phyloP scores from a whole-genome alignment of 345 rosid species.

The Pugionium dolabratum region DNA sequence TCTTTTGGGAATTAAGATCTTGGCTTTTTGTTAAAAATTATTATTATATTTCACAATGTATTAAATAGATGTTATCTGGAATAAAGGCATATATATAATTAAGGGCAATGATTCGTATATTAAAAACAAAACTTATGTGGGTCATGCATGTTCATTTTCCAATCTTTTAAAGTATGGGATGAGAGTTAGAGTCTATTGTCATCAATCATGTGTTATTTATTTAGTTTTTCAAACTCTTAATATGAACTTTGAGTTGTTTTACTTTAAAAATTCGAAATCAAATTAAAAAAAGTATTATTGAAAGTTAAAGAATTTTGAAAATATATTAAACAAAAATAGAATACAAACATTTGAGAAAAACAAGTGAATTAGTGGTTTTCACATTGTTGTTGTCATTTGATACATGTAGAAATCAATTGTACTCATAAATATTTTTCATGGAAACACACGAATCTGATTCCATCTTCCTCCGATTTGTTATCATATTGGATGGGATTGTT shows the following conservation, averaged over 20 bases:
- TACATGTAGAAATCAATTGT: no score
- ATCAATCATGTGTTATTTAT: constrained; percentile 4
- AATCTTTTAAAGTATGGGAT: background rate
- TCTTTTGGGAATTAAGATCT: constrained; percentile 10
- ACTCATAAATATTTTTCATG: no score
- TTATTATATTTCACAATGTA: constrained; percentile 22
- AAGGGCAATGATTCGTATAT: background rate
- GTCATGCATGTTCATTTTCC: background rate
- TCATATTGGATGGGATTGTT: no score
- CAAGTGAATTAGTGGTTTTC: no score
- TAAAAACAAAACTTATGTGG: background rate
- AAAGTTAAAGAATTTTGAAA: background rate
- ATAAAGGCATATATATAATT: constrained; percentile 28
- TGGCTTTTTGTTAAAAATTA: constrained; percentile 12
- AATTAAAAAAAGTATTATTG: background rate
- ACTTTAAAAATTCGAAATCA: background rate
- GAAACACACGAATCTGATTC: no score
- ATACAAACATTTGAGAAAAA: no score
- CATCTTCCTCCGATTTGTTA: no score
- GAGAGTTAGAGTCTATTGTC: constrained; percentile 6
- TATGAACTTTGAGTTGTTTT: constrained; percentile 3
- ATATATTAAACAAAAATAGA: no score
- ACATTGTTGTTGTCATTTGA: no score
- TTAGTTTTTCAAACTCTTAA: constrained; percentile 5
- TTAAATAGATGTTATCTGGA: constrained; percentile 17